phyloP scores from a whole-genome alignment of 139 green algal genomes.

The Chlamydomonas eustigma region DNA sequence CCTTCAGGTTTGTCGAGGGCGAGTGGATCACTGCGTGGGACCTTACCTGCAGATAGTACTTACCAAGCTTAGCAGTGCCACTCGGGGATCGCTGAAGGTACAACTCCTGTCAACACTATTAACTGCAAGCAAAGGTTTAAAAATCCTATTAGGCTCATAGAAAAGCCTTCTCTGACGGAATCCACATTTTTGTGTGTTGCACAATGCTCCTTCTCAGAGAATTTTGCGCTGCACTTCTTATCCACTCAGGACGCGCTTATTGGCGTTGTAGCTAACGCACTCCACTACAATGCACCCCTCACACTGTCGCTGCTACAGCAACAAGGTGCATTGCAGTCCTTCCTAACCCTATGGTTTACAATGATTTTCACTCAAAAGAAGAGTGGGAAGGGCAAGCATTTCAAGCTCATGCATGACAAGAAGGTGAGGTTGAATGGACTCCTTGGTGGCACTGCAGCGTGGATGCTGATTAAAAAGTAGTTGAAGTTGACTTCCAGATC shows the following conservation, averaged over 20 bases:
- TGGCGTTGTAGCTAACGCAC: slow-evolving; percentile 70
- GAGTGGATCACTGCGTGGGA: slow-evolving; percentile 75
- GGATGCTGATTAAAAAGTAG: too few species aligned
- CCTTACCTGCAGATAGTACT: slow-evolving; percentile 66
- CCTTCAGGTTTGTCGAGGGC: slow-evolving; percentile 52
- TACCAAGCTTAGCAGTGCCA: slow-evolving; percentile 24
- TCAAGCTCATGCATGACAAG: slow-evolving; percentile 67
- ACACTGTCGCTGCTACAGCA: slow-evolving; percentile 56
- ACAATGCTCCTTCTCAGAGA: too few species aligned
- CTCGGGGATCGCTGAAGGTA: slow-evolving; percentile 40
- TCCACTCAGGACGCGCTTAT: slow-evolving; percentile 59
- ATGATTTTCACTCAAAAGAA: slow-evolving; percentile 55
- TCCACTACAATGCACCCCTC: slow-evolving; percentile 89
- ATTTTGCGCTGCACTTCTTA: neutral
- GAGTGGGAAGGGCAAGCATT: slow-evolving; percentile 57
- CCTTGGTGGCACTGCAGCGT: too few species aligned
- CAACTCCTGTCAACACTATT: too few species aligned
- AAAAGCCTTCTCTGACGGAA: too few species aligned
- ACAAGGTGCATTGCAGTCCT: slow-evolving; percentile 14
- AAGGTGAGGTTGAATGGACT: too few species aligned
- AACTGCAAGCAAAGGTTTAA: too few species aligned
- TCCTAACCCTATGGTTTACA: slow-evolving; percentile 60
- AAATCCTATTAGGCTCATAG: too few species aligned
- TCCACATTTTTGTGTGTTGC: too few species aligned
- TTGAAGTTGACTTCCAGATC: too few species aligned